Evolutionary conservation across 768 basidiomycete species (phyloP).

Genomic region (Auriscalpium microsporum): DNA sequence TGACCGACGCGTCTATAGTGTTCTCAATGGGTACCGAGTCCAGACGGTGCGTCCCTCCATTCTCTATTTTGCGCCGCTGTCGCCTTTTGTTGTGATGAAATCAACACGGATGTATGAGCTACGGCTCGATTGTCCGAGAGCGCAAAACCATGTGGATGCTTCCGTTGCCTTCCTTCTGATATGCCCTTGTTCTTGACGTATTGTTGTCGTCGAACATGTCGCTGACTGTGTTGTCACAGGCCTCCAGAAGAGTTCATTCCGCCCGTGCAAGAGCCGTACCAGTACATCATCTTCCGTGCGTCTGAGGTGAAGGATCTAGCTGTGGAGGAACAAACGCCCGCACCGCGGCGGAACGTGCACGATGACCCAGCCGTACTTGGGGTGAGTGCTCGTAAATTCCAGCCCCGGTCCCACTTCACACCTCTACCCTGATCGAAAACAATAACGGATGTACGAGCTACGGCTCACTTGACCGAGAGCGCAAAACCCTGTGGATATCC

Average conservation of each 20-base stretch:
- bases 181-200: conserved; percentile 1
- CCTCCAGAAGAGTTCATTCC: conserved; percentile 74
- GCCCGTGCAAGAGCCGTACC: conserved; percentile 74
- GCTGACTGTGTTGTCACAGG: conserved; percentile 29
- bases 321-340: conserved; percentile 53
- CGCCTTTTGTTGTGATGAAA: conserved; percentile 25
- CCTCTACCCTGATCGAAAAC: conserved; percentile 28
- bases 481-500: conserved; percentile 42
- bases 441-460: conserved; percentile 40
- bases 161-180: conserved; percentile 65
- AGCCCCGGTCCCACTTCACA: conserved; percentile 4
- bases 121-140: conserved; percentile 30
- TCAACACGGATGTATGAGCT: conserved; percentile 33
- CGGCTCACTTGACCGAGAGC: conserved; percentile 34
- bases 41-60: conserved; percentile 48
- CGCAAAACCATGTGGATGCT: conserved; percentile 46
- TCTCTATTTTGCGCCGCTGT: neutral
- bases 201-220: conserved; percentile 15
- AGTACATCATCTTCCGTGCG: conserved; percentile 87
- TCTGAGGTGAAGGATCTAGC: conserved; percentile 86
- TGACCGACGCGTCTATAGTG: conserved; percentile 29
- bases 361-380: conserved; percentile 82
- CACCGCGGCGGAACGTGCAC: conserved; percentile 50
- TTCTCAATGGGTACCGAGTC: conserved; percentile 86
- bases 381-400: conserved; percentile 36